Evolutionary conservation across 1,284 basidiomycete species (phyloP).

Genomic region (Stygiomarasmius scandens): DNA sequence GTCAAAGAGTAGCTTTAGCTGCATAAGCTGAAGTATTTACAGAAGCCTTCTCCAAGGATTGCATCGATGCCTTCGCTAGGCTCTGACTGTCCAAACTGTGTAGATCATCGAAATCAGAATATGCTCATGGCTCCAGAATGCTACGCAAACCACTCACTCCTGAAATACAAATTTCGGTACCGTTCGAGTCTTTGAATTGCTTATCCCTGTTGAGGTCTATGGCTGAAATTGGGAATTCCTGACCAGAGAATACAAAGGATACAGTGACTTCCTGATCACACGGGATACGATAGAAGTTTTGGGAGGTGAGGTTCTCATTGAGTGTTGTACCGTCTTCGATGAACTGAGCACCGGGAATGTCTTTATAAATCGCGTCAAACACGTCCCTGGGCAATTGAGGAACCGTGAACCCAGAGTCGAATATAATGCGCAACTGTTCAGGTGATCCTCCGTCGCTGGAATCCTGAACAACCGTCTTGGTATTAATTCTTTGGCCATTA

Average conservation of each 20-base stretch:
- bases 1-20: neutral
- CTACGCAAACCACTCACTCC: neutral
- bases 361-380: neutral
- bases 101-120: neutral
- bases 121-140: neutral
- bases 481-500: constrained; percentile 11
- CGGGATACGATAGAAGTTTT: constrained; percentile 1
- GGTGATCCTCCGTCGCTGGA: neutral
- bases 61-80: constrained; percentile 24
- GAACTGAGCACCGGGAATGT: neutral
- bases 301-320: no score
- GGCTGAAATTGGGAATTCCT: constrained; percentile 9
- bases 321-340: neutral
- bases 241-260: constrained; percentile 4
- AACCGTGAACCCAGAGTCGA: constrained; percentile 7
- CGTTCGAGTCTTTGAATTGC: neutral
- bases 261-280: constrained; percentile 11
- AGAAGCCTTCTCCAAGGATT: constrained; percentile 37
- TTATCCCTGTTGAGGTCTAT: constrained; percentile 3
- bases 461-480: neutral
- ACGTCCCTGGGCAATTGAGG: neutral
- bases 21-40: constrained; percentile 21
- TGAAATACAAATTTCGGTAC: neutral
- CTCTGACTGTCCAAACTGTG: constrained; percentile 28
- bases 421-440: constrained; percentile 7